Evolutionary conservation across 192 early-diverging fungal genomes (phyloP).

Genomic region (Entrophospora sp.): DNA sequence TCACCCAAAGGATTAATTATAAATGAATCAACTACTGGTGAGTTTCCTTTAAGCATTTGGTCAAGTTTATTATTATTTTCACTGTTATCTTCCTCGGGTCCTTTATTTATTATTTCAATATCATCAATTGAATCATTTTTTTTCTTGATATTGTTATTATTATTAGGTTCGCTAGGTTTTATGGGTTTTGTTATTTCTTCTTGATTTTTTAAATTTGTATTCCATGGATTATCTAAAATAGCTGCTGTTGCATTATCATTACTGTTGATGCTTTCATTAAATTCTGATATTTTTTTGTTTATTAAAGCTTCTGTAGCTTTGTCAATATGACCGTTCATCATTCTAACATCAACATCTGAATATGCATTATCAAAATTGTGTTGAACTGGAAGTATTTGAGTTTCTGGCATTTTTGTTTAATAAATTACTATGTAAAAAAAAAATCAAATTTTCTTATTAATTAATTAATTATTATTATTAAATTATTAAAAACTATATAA

Average conservation of each 20-base stretch:
- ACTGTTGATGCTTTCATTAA: not conserved
- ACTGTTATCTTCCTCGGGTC: not conserved
- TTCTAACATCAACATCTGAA: not conserved
- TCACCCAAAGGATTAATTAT: conserved; percentile 14
- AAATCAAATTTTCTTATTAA: not conserved
- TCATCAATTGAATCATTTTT: not conserved
- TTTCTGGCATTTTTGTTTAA: not conserved
- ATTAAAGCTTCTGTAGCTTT: not conserved
- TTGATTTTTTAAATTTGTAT: not conserved
- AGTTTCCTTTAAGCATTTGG: not conserved
- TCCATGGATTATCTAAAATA: conserved; percentile 12
- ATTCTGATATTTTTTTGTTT: not conserved
- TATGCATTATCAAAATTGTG: not conserved
- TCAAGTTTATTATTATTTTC: not conserved
- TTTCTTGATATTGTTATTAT: not conserved
- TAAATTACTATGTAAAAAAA: not conserved
- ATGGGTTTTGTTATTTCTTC: conserved; percentile 11
- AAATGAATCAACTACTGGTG: not conserved
- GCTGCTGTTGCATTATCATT: conserved; percentile 1
- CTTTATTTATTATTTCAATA: not conserved
- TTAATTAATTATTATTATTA: not conserved
- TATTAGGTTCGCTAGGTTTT: not conserved
- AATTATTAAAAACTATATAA: not conserved
- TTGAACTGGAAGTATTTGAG: not conserved
- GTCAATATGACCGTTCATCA: conserved; percentile 6